These are phyloP conservation scores for Arctium lappa DNA, from an alignment of 129 eudicot genomes.

Conservation along the genomic window DNA sequence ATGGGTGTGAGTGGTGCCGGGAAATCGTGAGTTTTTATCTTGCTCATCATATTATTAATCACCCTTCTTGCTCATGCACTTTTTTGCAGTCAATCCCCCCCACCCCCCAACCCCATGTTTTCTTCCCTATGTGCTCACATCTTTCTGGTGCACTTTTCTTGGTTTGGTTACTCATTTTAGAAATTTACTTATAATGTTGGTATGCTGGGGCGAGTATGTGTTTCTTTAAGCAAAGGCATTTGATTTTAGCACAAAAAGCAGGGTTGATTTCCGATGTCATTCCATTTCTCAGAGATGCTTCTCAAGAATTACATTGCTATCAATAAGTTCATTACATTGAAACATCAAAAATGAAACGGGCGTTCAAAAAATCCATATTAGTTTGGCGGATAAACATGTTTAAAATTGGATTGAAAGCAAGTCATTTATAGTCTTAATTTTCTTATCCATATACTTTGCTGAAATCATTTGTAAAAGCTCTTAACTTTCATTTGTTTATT, in stretches of 20 bases:
- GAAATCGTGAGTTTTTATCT: constrained; percentile 68
- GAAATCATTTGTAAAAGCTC: too few species aligned
- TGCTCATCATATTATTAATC: neutral
- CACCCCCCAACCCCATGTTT: neutral
- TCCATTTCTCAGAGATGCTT: neutral
- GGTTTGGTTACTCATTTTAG: neutral
- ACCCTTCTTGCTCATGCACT: neutral
- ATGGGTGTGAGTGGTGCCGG: constrained; percentile 98
- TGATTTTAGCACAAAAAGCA: neutral
- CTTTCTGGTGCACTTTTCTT: neutral
- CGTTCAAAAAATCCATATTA: neutral
- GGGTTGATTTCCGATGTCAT: neutral
- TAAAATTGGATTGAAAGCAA: neutral
- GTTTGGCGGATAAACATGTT: neutral
- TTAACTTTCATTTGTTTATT: neutral
- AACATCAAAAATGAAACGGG: neutral
- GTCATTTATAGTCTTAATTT: neutral
- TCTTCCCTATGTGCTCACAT: too few species aligned
- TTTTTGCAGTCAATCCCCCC: neutral
- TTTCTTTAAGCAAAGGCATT: neutral
- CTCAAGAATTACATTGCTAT: neutral
- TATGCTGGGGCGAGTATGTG: neutral
- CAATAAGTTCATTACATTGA: neutral
- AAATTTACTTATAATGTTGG: neutral
- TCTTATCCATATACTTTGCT: neutral